Percentiles rank a stretch among this genome's conserved stretches.
Conservation (phyloP, 1,284 basidiomycete genomes). For the Pascua guehoae region DNA sequence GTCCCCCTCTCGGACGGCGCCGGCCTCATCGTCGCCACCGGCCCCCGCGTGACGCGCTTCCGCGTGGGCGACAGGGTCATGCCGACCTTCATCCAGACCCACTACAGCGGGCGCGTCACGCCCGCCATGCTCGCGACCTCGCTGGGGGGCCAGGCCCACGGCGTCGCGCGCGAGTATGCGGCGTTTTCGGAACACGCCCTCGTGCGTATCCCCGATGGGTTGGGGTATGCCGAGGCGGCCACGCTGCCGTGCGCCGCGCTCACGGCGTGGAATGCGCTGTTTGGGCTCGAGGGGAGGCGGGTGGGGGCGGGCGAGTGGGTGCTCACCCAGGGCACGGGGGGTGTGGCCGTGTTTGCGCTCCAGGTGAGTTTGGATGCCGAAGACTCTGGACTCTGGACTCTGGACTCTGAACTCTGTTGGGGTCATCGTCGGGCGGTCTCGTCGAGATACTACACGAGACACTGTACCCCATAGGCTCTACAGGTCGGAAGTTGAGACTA, state of each 20-base stretch:
- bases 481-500: no score
- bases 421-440: no score
- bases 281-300: slow-evolving; percentile 30
- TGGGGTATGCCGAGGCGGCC: slow-evolving; percentile 43
- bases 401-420: no score
- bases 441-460: no score
- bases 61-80: slow-evolving; percentile 59
- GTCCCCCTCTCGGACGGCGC: slow-evolving; percentile 61
- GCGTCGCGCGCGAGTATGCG: slow-evolving; percentile 59
- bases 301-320: slow-evolving; percentile 47
- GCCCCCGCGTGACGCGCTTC: slow-evolving; percentile 56
- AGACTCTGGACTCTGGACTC: no score
- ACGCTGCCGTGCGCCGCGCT: slow-evolving; percentile 47
- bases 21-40: slow-evolving; percentile 59
- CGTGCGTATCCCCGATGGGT: slow-evolving; percentile 40
- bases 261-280: slow-evolving; percentile 50
- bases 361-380: slow-evolving; percentile 24
- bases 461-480: no score
- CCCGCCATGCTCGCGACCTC: slow-evolving; percentile 27
- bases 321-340: slow-evolving; percentile 49
- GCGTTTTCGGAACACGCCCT: slow-evolving; percentile 44
- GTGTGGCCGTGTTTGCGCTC: slow-evolving; percentile 47
- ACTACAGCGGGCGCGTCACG: slow-evolving; percentile 37
- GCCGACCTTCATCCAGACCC: slow-evolving; percentile 30
- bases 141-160: slow-evolving; percentile 56